Evolutionary conservation across 495 filamentous ascomycete genomes (phyloP), one percentile per base, ranked within the genome.

Genomic region (Pyronema omphalodes): DNA sequence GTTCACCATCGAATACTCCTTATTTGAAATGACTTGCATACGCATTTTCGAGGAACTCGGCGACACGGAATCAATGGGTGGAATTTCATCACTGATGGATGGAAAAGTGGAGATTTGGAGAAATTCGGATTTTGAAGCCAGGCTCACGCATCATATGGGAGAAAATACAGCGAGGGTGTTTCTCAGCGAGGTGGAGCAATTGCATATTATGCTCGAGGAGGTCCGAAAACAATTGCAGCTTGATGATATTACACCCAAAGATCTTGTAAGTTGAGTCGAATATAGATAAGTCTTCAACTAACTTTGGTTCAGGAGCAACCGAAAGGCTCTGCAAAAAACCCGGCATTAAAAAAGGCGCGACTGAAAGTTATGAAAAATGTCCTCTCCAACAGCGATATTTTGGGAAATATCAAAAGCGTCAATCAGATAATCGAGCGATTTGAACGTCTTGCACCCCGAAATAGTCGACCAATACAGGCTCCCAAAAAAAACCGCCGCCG

Each of bases 1-100:
- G 11, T 33, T 59, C 11, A 36, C 29, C 9, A 52, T 64, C 36
- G 55, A 62, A 43, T 46, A 58, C 7, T 53, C 56, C 15, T 58
- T 55, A n/a, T 67, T 61, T 44, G 46, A 55, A 17, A 62, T 64
- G n/a, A 64, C 66, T 7, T 61, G 65, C 37, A 50, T 58, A 37
- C 36, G 52, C 29, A 51, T 69, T 18, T 57, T 69, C 37, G 49
- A 57, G 6, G 60, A 58, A 15, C 15, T 40, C 35, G 7, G 19
- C n/a, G n/a, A n/a, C n/a, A n/a, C n/a, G n/a, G n/a, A n/a, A n/a
- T n/a, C n/a, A 60, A 29, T 12, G 58, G 17, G 44, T 37, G 29
- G 50, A 43, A n/a, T n/a, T n/a, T n/a, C n/a, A n/a, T n/a, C 59
- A 29, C 15, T 58, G 17, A 48, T 37, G 29, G 50, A 43, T 23